These are phyloP conservation scores for Orbilia quercus DNA, from an alignment of 2,329 filamentous ascomycete species.

Conservation along the genomic window DNA sequence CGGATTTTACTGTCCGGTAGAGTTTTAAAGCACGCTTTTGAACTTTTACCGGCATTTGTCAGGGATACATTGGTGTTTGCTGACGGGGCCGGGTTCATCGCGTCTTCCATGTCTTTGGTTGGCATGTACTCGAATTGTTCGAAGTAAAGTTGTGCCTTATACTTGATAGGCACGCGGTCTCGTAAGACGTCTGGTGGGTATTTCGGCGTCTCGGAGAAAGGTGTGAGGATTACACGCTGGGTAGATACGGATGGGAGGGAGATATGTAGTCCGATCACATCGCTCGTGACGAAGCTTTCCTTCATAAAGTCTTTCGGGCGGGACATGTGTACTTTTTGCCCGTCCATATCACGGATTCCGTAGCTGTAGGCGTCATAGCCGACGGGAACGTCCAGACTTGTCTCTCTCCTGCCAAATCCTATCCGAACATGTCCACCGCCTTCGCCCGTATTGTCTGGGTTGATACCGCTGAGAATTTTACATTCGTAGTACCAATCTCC, in stretches of 20 bases:
- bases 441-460: conserved; percentile 46
- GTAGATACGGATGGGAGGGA: conserved; percentile 84
- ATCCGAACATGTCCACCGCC: conserved; percentile 77
- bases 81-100: conserved; percentile 74
- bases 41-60: conserved; percentile 20
- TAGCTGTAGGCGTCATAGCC: conserved; percentile 95
- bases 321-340: conserved; percentile 93
- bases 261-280: conserved; percentile 94
- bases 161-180: conserved; percentile 92
- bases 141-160: conserved; percentile 93
- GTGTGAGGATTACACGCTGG: conserved; percentile 77
- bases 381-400: conserved; percentile 78
- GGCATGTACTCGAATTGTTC: conserved; percentile 90
- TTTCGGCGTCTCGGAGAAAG: conserved; percentile 65
- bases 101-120: conserved; percentile 86
- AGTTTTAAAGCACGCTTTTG: conserved; percentile 56
- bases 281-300: conserved; percentile 72
- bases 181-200: conserved; percentile 84
- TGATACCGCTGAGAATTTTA: conserved; percentile 81
- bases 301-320: conserved; percentile 89
- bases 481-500: conserved; percentile 95
- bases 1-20: conserved; percentile 82
- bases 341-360: conserved; percentile 86
- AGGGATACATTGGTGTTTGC: conserved; percentile 55
- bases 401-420: conserved; percentile 83